Evolutionary conservation across 23 red algal species (phyloP), one percentile per base, ranked within the genome.

Genomic region (Gracilaria domingensis): DNA sequence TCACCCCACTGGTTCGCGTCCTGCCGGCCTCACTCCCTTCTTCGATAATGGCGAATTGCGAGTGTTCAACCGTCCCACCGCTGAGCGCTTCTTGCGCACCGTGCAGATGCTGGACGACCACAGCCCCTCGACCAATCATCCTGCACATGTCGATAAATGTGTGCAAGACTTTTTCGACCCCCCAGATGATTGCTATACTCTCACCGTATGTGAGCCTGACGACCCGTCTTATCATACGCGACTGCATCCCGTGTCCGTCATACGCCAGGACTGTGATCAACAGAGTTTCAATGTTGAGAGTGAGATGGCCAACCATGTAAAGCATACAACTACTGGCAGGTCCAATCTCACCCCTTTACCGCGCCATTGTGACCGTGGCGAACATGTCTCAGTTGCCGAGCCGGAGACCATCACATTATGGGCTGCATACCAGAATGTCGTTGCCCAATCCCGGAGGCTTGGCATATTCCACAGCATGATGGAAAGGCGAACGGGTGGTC

Each of bases 21-120:
- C 45, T 34, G 49, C 34, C 51, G 61, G 69, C 21, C 84, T 66
- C 70, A 58, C 51, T 39, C 56, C 87, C 44, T 80, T 80, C 75
- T 51, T 90, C 44, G 57, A 60, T 20, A 53, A 79, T 8, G 75
- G 42, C 38, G 87, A 90, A 34, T 9, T 76, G 4, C 87, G 87
- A 12, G 87, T 90, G 57, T 90, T 90, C 55, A 70, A 80, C n/a
- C 71, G 58, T n/a, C 23, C 23, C 13, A 81, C 54, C n/a, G 73
- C 45, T 21, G 50, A 60, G 18, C 71, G 64, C 29, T 45, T 90
- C 16, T 40, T 51, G n/a, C 26, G 29, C 64, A 55, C 66, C 33
- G 67, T 49, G 3, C 28, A 60, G 16, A 42, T 62, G 18, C 12
- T 81, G 73, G 71, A 42, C 21, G 24, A 80, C 74, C 14, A 56